Base-by-base conservation (phyloP, 1,284 basidiomycete species). In the Peniophora sp. region DNA sequence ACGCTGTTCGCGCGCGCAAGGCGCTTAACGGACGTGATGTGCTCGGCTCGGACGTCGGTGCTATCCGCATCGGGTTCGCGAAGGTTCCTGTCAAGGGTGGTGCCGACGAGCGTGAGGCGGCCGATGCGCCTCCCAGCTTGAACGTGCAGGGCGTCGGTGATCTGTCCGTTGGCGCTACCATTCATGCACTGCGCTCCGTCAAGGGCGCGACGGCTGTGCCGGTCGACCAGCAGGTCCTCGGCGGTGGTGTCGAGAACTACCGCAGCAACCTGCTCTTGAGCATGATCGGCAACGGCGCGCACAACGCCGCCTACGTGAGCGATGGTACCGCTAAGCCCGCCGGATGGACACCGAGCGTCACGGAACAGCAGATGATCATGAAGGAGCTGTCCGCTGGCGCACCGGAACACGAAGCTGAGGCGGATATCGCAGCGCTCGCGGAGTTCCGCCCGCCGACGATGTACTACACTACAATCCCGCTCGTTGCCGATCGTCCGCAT, bases 281-380 rank as follows among this genome's bases (percentile, higher is more conserved):
- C 63, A 85, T 96, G 79, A 89, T 97, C 59, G 85, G 81, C 23
- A 83, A 85, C 51, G 91, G 92, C n/a, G 74, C 81, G 53, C 90
- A 94, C 62, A 81, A 77, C 49, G 71, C 69, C 58, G 62, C 78
- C 53, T 75, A 77, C 55, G 65, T 69, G 44, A 68, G 68, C 32
- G 84, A 85, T 53, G 75, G 75, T 17, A 63, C 74, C 36, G 63
- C 72, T 48, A 85, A 84, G 63, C 74, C 78, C 48, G 70, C 79
- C 56, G 79, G 79, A 11, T 83, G 79, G 75, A 70, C 75, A 32
- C 77, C 86, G 23, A 81, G 80, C 1, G 80, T 90, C 50, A 90
- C 85, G 17, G 87, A 97, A 66, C 90, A 96, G 68, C 93, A 97
- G 69, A 89, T 97, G 83, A 87, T 98, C 56, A 89, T 98, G 86